Evolutionary conservation across 2,329 filamentous ascomycete genomes (phyloP).

Genomic region (Chaetomiaceae sp.): DNA sequence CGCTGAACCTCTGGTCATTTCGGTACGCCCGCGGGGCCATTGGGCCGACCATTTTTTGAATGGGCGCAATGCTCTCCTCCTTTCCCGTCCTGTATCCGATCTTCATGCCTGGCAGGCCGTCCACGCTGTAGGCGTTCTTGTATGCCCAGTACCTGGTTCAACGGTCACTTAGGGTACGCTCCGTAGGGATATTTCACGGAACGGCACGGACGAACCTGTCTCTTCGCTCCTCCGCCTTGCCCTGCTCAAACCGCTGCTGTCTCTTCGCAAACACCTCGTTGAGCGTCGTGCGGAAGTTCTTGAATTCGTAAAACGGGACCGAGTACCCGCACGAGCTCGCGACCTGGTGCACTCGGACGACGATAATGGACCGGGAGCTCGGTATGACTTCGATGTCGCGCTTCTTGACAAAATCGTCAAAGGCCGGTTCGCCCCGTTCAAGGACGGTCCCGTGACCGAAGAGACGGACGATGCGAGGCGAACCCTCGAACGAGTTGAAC

Average conservation of each 20-base stretch:
- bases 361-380: constrained; percentile 34
- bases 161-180: not conserved
- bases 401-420: constrained; percentile 33
- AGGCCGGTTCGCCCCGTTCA: constrained; percentile 31
- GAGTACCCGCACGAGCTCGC: constrained; percentile 38
- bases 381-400: constrained; percentile 28
- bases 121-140: constrained; percentile 38
- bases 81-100: constrained; percentile 30
- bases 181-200: not conserved
- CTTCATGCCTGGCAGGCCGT: constrained; percentile 36
- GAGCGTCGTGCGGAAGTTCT: constrained; percentile 33
- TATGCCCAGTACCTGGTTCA: constrained; percentile 36
- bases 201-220: constrained; percentile 24
- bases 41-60: constrained; percentile 38
- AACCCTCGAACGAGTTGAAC: constrained; percentile 50
- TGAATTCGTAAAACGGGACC: constrained; percentile 38
- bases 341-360: constrained; percentile 37
- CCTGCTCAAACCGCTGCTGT: constrained; percentile 29
- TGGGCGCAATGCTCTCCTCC: constrained; percentile 31
- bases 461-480: constrained; percentile 36
- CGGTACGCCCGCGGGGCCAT: constrained; percentile 23
- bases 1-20: constrained; percentile 6
- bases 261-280: constrained; percentile 32
- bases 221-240: constrained; percentile 35
- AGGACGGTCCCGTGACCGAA: constrained; percentile 35